A percentile compares a stretch with the other conserved stretches of the same genome.
phyloP scores from a whole-genome alignment of 2,329 filamentous ascomycete genomes.

The Diaporthe vaccinii region DNA sequence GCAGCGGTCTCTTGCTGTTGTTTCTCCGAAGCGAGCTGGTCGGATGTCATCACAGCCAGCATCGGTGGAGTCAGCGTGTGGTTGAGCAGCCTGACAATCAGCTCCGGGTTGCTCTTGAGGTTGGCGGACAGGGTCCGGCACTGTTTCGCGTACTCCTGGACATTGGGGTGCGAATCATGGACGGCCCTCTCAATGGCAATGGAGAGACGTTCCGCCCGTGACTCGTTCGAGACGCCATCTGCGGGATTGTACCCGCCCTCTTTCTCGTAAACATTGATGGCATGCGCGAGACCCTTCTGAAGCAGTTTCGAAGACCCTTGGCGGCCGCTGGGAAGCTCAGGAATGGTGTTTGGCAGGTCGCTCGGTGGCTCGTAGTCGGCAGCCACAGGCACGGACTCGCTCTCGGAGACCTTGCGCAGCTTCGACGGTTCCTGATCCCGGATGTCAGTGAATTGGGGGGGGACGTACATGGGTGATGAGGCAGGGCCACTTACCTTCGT shows the following conservation, averaged over 20 bases:
- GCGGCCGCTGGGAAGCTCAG: conserved; percentile 72
- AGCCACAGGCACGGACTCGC: conserved; percentile 54
- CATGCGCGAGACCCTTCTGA: conserved; percentile 75
- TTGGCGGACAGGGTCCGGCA: conserved; percentile 86
- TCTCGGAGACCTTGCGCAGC: conserved; percentile 68
- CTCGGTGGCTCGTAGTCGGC: conserved; percentile 62
- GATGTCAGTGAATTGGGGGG: background rate
- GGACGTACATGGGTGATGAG: too few relatives aligned
- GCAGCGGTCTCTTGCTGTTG: conserved; percentile 82
- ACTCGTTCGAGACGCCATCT: conserved; percentile 73
- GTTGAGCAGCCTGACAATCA: conserved; percentile 82
- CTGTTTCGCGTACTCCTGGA: conserved; percentile 70
- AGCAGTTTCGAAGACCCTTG: conserved; percentile 79
- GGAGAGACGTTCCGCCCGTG: conserved; percentile 77
- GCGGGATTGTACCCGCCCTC: conserved; percentile 73
- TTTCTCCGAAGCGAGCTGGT: conserved; percentile 94
- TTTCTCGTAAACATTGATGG: conserved; percentile 77
- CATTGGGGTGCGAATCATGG: conserved; percentile 66
- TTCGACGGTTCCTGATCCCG: conserved; percentile 59
- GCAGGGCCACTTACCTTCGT: conserved; percentile 58
- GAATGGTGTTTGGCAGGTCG: conserved; percentile 65
- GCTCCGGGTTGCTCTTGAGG: conserved; percentile 86
- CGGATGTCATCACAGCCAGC: conserved; percentile 87
- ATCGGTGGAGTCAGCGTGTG: conserved; percentile 79
- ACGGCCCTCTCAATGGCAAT: conserved; percentile 84